These are phyloP conservation scores for Abrus pulchellus DNA, from an alignment of 306 rosid genomes.

Conservation along the genomic window DNA sequence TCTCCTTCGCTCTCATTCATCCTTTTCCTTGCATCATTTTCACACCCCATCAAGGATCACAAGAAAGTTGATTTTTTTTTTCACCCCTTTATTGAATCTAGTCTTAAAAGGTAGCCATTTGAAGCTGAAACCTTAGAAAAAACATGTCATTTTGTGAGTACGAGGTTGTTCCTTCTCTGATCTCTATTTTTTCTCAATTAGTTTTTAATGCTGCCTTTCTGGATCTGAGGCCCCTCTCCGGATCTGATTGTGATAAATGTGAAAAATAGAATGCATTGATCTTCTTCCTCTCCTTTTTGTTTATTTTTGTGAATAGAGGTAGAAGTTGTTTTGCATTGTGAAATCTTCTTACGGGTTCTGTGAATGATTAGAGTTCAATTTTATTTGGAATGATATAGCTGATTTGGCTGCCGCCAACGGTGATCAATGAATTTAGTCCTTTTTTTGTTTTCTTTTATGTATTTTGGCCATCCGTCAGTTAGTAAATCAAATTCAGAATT, in stretches of 20 bases:
- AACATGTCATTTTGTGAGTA: neutral
- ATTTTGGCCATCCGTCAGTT: neutral
- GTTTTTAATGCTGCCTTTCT: conserved; percentile 28
- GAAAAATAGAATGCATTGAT: neutral
- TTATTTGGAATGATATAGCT: conserved; percentile 2
- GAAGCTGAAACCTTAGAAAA: neutral
- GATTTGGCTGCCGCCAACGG: conserved; percentile 11
- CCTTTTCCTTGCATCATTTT: neutral
- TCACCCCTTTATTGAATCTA: neutral
- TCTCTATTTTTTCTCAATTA: conserved; percentile 15
- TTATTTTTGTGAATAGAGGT: neutral
- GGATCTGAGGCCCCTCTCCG: conserved; percentile 47
- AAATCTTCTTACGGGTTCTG: conserved; percentile 25
- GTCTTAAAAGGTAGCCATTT: conserved; percentile 15
- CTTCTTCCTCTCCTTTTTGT: too few species aligned
- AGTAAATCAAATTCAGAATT: conserved; percentile 6
- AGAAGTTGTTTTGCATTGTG: conserved; percentile 10
- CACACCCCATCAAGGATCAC: neutral
- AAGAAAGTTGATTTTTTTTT: conserved; percentile 1
- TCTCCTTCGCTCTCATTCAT: neutral
- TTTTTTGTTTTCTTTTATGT: neutral
- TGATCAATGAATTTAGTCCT: conserved; percentile 36
- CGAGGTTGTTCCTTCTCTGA: conserved; percentile 34
- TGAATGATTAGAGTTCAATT: conserved; percentile 6
- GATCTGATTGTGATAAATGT: conserved; percentile 32